Evolutionary conservation across 2,329 filamentous ascomycete genomes (phyloP), one percentile per base, ranked within the genome.

Genomic region (Fusarium luffae): DNA sequence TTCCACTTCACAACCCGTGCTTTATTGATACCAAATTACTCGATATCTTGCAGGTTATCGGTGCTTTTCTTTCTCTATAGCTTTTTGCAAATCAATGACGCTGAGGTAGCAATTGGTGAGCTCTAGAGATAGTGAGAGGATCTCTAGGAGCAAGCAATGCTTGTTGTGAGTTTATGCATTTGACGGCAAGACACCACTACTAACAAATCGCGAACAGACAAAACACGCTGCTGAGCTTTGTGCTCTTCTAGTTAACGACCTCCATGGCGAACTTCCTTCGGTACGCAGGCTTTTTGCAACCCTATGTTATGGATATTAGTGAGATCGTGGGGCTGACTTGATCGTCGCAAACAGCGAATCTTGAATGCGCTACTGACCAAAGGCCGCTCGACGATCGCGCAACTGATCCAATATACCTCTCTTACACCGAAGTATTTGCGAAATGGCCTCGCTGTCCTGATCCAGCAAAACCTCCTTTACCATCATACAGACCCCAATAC

Each of bases 201-300:
- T 77, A 60, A 78, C 72, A 59, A 27, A 30, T 37, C 43, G 51
- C 63, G 5, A 21, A 42, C 68, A 91, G 89, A 89, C 88, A 66
- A 89, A 93, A 84, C 88, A 92, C 79, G 86, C 92, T 73, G 89
- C 92, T 77, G 93, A 98, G 88, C 92, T 98, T 77, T 97, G 93
- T 85, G 88, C 91, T 83, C 89, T 97, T 78, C 87, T 98, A 69
- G 91, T 98, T 69, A 90, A 94, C 78, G 94, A 98, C 79, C 86
- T 93, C 63, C 95, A 96, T 80, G 96, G 96, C 77, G 93, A 97
- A 82, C 89, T 98, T 63, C 93, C 94, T 68, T 93, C 93, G 78
- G 95, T 98, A 92, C 76, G 91, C 84, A 32, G 55, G 32, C 40
- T 49, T 60, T 41, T 54, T 62, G 67, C 74, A 58, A 42, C 49